phyloP scores from a whole-genome alignment of 2,329 filamentous ascomycete species.

The Penicillium sp. region DNA sequence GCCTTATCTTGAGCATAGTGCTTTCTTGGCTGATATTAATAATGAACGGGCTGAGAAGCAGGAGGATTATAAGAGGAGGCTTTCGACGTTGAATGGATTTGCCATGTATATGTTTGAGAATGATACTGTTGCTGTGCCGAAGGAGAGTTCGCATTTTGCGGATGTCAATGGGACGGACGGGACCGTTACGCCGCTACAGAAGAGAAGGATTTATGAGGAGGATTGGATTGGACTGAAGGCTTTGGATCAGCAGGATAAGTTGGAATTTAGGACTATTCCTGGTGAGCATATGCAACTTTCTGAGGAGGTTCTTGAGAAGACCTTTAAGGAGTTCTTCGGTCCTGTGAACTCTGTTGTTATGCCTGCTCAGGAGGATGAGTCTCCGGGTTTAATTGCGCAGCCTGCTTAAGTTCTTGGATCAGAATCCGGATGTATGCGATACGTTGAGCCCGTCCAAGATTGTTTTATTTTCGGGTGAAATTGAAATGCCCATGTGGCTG shows the following conservation, averaged over 20 bases:
- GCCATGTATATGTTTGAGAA: constrained; percentile 89
- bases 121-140: constrained; percentile 82
- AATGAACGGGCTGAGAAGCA: constrained; percentile 83
- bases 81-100: constrained; percentile 71
- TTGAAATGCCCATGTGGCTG: not conserved
- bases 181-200: constrained; percentile 65
- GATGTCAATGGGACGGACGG: constrained; percentile 72
- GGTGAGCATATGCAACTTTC: constrained; percentile 83
- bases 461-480: not conserved
- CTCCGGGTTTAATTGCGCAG: constrained; percentile 19
- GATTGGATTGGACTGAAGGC: constrained; percentile 88
- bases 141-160: constrained; percentile 87
- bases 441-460: not conserved
- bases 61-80: constrained; percentile 67
- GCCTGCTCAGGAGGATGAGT: not conserved
- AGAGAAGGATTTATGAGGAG: constrained; percentile 75
- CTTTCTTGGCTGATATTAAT: constrained; percentile 93
- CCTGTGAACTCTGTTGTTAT: constrained; percentile 18
- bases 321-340: constrained; percentile 58
- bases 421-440: not conserved
- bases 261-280: constrained; percentile 71
- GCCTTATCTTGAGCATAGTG: constrained; percentile 74
- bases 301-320: constrained; percentile 63
- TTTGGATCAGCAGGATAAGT: constrained; percentile 74
- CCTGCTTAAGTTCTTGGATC: not conserved